Base-by-base conservation (phyloP, 257 asterid species). In the Solanum appendiculatum region DNA sequence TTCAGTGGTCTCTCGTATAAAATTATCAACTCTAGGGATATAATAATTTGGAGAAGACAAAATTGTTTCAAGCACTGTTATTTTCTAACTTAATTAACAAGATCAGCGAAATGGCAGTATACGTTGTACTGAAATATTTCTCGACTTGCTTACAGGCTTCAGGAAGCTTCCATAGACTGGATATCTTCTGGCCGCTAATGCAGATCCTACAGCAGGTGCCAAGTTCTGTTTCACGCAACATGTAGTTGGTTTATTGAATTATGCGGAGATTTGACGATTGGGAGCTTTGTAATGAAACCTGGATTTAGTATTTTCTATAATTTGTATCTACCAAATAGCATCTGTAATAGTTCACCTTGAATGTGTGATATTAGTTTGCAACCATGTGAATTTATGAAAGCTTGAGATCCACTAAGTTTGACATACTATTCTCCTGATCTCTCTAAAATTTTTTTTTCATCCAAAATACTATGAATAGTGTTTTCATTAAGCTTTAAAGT, bases 151-250 rank as follows among this genome's bases (percentile, higher is more conserved):
- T 37, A 75, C 95, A 97, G 99, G 94, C 98, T 4, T 90, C 98
- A 0, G 97, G 91, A 39, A 91, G 90, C 91, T 95, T 93, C 91
- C 98, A 94, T 83, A 96, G 99, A 72, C 92, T 97, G 89, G 99
- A 97, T 81, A 94, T 97, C 82, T 97, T 97, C 88, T 97, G 99
- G 99, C 98, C 99, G 16, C 88, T 97, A 90, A 97, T 97, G 99
- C 95, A 93, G 89, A 93, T 96, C 86, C 77, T 94, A 88, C 95
- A 92, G 87, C 95, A 18, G 20, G 85, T 46, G 39, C 85, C 68
- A 80, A 80, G 42, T 80, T 80, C 85, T 9, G n/a, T 80, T 18
- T 46, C 29, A 31, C 6, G 42, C 66, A 18, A 80, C 29, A 5
- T 80, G 6, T 80, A 80, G 40, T 16, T 80, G 42, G 42, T 46